phyloP scores from a whole-genome alignment of 768 basidiomycete genomes.

The Royoungia palumana region DNA sequence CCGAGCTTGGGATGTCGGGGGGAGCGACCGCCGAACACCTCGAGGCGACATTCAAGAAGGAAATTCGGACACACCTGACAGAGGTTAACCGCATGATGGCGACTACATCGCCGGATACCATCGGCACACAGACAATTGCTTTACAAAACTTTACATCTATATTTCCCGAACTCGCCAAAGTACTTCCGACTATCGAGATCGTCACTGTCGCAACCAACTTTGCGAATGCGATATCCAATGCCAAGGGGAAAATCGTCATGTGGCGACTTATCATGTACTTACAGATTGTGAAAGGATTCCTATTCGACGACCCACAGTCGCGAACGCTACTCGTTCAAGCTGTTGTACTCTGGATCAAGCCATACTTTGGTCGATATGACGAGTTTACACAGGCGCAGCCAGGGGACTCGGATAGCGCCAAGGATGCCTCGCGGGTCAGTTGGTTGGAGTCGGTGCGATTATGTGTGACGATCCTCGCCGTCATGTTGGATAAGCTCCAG shows the following conservation, averaged over 20 bases:
- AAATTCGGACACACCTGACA: constrained; percentile 69
- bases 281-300: constrained; percentile 83
- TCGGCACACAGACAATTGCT: constrained; percentile 94
- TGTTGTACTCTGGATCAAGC: constrained; percentile 91
- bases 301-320: constrained; percentile 80
- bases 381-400: constrained; percentile 64
- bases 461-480: constrained; percentile 82
- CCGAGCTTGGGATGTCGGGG: constrained; percentile 74
- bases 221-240: constrained; percentile 72
- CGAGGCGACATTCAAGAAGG: constrained; percentile 80
- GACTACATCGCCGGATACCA: constrained; percentile 72
- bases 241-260: constrained; percentile 84
- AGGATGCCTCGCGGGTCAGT: constrained; percentile 72
- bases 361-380: constrained; percentile 89
- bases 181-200: constrained; percentile 78
- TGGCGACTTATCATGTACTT: constrained; percentile 95
- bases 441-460: constrained; percentile 93
- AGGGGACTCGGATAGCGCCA: constrained; percentile 61
- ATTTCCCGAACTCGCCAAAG: constrained; percentile 79
- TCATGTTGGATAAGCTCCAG: constrained; percentile 89
- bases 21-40: constrained; percentile 84
- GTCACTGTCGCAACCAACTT: constrained; percentile 86
- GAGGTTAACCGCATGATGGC: constrained; percentile 92
- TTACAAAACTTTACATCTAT: constrained; percentile 92
- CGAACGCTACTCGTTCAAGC: constrained; percentile 80